These are phyloP conservation scores for Ophiocordyceps camponoti-leonardi DNA, from an alignment of 2,329 filamentous ascomycete species.

Conservation along the genomic window DNA sequence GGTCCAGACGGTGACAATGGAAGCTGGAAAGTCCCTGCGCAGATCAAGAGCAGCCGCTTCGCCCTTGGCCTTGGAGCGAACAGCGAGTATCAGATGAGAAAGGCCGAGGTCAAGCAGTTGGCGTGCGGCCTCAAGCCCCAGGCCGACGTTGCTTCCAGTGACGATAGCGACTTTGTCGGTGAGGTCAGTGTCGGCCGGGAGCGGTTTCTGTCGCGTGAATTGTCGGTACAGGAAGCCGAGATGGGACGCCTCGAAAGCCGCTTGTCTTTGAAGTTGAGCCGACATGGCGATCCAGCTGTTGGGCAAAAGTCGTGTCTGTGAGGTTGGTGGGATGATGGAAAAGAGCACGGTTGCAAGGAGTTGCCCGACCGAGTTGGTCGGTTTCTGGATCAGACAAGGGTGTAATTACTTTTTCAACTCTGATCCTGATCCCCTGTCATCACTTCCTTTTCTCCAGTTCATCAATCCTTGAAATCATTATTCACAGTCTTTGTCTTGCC, in stretches of 20 bases:
- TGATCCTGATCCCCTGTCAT: too few relatives aligned
- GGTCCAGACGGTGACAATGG: neutral
- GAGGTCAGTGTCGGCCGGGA: neutral
- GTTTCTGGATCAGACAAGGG: too few relatives aligned
- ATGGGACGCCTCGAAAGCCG: neutral
- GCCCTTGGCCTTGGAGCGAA: neutral
- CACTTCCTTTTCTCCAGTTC: too few relatives aligned
- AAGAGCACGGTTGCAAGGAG: too few relatives aligned
- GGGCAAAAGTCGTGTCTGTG: too few relatives aligned
- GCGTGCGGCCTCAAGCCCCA: neutral
- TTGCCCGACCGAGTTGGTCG: too few relatives aligned
- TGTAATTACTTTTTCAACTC: too few relatives aligned
- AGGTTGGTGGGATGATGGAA: too few relatives aligned
- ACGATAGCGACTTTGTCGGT: neutral
- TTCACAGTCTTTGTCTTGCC: too few relatives aligned
- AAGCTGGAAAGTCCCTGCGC: neutral
- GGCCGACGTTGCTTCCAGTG: neutral
- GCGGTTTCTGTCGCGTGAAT: neutral
- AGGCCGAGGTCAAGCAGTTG: neutral
- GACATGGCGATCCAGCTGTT: neutral
- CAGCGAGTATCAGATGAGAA: neutral
- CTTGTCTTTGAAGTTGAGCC: neutral
- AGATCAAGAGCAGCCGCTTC: neutral
- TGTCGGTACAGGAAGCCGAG: neutral
- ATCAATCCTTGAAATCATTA: too few relatives aligned